Percentiles rank a stretch among this genome's conserved stretches.
These are phyloP conservation scores for Pseudopithomyces maydicus DNA, from an alignment of 2,329 filamentous ascomycete species.

Conservation along the genomic window DNA sequence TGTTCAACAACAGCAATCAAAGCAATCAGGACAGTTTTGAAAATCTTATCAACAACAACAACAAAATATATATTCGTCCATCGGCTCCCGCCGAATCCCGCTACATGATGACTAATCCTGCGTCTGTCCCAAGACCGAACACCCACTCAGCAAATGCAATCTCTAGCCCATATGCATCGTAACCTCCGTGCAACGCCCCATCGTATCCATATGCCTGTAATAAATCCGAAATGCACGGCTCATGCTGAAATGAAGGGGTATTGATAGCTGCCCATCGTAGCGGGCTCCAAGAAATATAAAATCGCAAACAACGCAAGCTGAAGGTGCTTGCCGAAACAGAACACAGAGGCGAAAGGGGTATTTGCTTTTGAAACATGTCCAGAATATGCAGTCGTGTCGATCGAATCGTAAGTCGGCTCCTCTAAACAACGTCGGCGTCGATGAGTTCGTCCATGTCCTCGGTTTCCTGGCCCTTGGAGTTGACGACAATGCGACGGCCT, in stretches of 20 bases:
- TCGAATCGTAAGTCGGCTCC: not conserved
- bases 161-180: slow-evolving; percentile 28
- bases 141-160: not conserved
- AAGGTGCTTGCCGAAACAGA: not conserved
- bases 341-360: slow-evolving; percentile 29
- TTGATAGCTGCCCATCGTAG: not conserved
- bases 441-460: slow-evolving; percentile 41
- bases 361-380: slow-evolving; percentile 35
- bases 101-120: slow-evolving; percentile 1
- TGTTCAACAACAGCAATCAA: too few species aligned
- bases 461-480: slow-evolving; percentile 44
- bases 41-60: too few species aligned
- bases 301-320: slow-evolving; percentile 2
- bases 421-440: slow-evolving; percentile 33
- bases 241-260: slow-evolving; percentile 10
- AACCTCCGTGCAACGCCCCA: slow-evolving; percentile 17
- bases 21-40: not conserved
- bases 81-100: not conserved
- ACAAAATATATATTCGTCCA: not conserved
- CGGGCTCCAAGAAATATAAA: not conserved
- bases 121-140: slow-evolving; percentile 3
- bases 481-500: slow-evolving; percentile 72
- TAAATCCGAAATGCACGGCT: not conserved
- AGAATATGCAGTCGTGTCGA: slow-evolving; percentile 23
- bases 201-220: slow-evolving; percentile 14